Evolutionary conservation across 257 asterid species (phyloP), one percentile per base, ranked within the genome.

Genomic region (Mentha longifolia): DNA sequence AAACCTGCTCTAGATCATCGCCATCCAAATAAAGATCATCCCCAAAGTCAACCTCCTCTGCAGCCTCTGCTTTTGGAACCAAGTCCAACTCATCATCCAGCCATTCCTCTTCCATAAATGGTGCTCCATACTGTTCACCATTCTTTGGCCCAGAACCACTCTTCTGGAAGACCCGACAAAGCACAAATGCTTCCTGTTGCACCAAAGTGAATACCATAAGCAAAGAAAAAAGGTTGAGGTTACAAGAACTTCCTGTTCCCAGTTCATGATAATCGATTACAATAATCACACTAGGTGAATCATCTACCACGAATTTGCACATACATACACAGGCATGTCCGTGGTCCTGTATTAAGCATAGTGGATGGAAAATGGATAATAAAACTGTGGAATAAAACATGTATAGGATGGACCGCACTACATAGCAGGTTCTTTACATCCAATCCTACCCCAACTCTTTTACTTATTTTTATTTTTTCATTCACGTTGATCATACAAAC

Each of bases 71-170:
- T 79, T 81, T 83, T 31, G 83, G 88, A 76, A 76, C 46, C 45
- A 75, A 20, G 54, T 79, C 89, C 61, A 80, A 70, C 64, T 81
- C 97, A 47, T 87, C 90, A 3, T 79, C 80, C 78, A 90, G 96
- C 98, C 98, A 93, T 58, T 93, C 98, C 84, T 91, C 96, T 77
- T 87, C 96, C 22, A 86, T 73, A 65, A 88, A 84, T 14, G 98
- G 98, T 56, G 98, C 98, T 39, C 98, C 98, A 72, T 93, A 93
- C 74, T 85, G 92, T 76, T 90, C 98, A 47, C 97, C 98, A 74
- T 93, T 93, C 87, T 89, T 93, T 31, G 98, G 96, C 65, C 98
- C 98, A 0, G 98, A 68, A 57, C 98, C 98, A 91, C 98, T 93
- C 82, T 93, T 93, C 83, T 93, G 98, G 78, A 91, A 90, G 69